Percentiles rank a stretch among this genome's conserved stretches.
Conservation (phyloP, 805 yeast species). For the Candida maltosa region DNA sequence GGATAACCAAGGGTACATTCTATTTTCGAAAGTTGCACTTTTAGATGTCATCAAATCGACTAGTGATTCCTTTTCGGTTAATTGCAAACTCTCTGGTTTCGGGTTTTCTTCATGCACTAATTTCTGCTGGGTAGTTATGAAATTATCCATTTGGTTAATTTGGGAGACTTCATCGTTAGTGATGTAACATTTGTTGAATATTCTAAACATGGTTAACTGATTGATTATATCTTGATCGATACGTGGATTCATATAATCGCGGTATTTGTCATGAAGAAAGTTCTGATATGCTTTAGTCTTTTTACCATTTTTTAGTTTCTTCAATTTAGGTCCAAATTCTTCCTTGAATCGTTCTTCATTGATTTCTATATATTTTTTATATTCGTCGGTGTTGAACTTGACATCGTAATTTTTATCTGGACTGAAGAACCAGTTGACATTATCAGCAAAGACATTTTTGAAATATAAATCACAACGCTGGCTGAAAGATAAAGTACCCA, state of each 20-base stretch:
- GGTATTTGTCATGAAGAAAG: slow-evolving; percentile 11
- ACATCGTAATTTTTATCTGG: slow-evolving; percentile 19
- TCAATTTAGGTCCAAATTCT: slow-evolving; percentile 8
- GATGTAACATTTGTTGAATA: slow-evolving; percentile 42
- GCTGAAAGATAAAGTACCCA: slow-evolving; percentile 14
- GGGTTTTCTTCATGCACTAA: slow-evolving; percentile 1
- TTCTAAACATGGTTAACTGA: slow-evolving; percentile 41
- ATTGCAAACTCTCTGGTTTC: not conserved
- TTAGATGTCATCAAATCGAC: slow-evolving; percentile 2
- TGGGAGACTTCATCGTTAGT: slow-evolving; percentile 12
- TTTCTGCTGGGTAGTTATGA: slow-evolving; percentile 7
- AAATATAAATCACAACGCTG: slow-evolving; percentile 41
- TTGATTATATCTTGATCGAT: slow-evolving; percentile 33
- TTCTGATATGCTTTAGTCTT: not conserved
- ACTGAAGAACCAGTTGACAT: slow-evolving; percentile 42
- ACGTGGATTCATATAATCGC: slow-evolving; percentile 12
- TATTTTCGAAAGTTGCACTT: slow-evolving; percentile 24
- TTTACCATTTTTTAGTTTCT: slow-evolving; percentile 1
- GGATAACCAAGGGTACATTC: slow-evolving; percentile 41
- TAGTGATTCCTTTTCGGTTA: not conserved
- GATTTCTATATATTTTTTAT: slow-evolving; percentile 19
- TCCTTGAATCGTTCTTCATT: slow-evolving; percentile 14
- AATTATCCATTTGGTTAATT: not conserved
- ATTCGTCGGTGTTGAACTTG: slow-evolving; percentile 19
- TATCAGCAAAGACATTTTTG: slow-evolving; percentile 29